Conservation (phyloP, 192 early-diverging fungal genomes). For the Coemansia sp. region DNA sequence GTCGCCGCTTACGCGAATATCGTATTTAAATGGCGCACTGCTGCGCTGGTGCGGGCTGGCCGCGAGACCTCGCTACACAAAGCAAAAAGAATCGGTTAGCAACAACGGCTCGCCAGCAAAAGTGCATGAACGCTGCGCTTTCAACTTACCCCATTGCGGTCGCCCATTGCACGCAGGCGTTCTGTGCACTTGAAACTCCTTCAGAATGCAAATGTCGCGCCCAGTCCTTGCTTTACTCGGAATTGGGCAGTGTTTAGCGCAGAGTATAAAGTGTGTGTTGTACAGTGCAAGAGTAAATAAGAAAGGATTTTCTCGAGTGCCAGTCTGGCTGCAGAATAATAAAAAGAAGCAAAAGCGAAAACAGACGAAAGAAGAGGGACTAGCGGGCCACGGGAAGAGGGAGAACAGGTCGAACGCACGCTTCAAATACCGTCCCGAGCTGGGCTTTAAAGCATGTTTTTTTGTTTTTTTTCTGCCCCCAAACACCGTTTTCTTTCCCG, state of each 20-base stretch:
- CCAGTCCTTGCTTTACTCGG: background rate
- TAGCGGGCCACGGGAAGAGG: slow-evolving; percentile 2
- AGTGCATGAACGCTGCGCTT: too few relatives aligned
- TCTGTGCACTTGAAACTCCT: background rate
- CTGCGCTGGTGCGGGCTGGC: slow-evolving; percentile 13
- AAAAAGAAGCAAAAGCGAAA: slow-evolving; percentile 8
- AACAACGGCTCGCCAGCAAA: too few relatives aligned
- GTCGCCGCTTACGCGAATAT: slow-evolving; percentile 56
- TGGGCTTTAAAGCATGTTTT: background rate
- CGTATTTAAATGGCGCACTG: slow-evolving; percentile 52
- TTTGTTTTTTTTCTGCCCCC: background rate
- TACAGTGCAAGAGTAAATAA: slow-evolving; percentile 8
- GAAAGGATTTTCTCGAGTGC: background rate
- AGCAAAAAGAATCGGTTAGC: too few relatives aligned
- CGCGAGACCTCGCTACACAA: slow-evolving; percentile 26
- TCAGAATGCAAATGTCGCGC: background rate
- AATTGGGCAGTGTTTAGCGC: background rate
- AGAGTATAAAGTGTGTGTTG: background rate
- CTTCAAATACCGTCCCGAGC: background rate
- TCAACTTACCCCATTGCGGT: slow-evolving; percentile 33
- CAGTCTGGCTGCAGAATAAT: slow-evolving; percentile 6
- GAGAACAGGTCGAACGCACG: background rate
- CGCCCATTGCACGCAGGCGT: slow-evolving; percentile 20
- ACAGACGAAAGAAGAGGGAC: slow-evolving; percentile 12
- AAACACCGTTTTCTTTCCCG: background rate